Evolutionary conservation across 805 yeast genomes (phyloP).

Genomic region (Metschnikowia picachoensis): DNA sequence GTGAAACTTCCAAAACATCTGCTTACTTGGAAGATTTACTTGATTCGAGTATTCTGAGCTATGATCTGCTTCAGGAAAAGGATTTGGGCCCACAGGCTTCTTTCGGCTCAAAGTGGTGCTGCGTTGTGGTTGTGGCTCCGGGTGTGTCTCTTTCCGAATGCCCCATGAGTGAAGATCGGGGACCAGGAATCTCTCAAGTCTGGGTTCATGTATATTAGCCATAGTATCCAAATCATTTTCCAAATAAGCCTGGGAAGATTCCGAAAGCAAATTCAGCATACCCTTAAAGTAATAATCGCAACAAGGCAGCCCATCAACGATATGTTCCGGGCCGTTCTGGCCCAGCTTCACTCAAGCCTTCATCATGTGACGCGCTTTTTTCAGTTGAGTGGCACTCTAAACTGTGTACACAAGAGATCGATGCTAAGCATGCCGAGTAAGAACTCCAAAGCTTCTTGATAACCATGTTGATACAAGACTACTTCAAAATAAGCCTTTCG

Average conservation of each 20-base stretch:
- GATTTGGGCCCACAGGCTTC: constrained; percentile 10
- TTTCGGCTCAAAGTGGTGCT: constrained; percentile 7
- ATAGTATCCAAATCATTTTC: too few relatives aligned
- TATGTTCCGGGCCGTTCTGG: too few relatives aligned
- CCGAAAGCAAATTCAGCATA: too few relatives aligned
- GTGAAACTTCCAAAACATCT: constrained; percentile 62
- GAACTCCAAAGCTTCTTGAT: not conserved
- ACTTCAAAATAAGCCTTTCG: too few relatives aligned
- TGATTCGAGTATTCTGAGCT: too few relatives aligned
- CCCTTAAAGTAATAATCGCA: too few relatives aligned
- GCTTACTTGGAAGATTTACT: not conserved
- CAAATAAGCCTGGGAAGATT: too few relatives aligned
- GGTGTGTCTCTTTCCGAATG: not conserved
- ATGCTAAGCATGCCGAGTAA: not conserved
- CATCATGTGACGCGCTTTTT: constrained; percentile 2
- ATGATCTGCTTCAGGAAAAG: not conserved
- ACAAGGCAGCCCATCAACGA: too few relatives aligned
- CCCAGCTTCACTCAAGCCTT: too few relatives aligned
- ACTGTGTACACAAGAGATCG: not conserved
- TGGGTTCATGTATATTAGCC: not conserved
- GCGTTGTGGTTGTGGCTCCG: not conserved
- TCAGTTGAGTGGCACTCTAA: not conserved
- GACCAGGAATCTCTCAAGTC: not conserved
- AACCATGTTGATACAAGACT: not conserved
- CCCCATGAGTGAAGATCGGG: not conserved